Conservation (phyloP, 164 flowering plant genomes). For the Annona squamosa region DNA sequence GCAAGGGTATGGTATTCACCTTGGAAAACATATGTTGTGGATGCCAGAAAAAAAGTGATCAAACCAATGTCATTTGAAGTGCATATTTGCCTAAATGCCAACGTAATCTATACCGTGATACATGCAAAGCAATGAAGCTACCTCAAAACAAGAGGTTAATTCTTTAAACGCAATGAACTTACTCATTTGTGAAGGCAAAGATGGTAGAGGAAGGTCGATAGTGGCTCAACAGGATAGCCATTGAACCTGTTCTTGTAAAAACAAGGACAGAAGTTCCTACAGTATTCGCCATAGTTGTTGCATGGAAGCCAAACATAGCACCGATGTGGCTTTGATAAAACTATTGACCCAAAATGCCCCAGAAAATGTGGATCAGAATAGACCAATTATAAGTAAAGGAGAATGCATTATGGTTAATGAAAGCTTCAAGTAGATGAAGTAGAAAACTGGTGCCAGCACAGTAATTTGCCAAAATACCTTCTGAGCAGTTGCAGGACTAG, state of each 20-base stretch:
- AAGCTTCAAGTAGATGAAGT: not conserved
- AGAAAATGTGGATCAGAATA: not conserved
- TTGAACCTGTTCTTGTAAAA: constrained; percentile 92
- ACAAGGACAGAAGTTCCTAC: constrained; percentile 81
- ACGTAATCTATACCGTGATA: not conserved
- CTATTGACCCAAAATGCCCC: constrained; percentile 2
- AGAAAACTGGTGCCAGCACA: too few relatives aligned
- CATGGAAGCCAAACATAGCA: constrained; percentile 88
- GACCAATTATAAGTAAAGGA: not conserved
- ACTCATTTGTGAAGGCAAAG: constrained; percentile 95
- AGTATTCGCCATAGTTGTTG: constrained; percentile 90
- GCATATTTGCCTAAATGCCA: not conserved
- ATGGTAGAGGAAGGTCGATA: constrained; percentile 72
- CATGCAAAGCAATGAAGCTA: not conserved
- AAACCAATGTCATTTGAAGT: not conserved
- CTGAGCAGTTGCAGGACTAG: constrained; percentile 24
- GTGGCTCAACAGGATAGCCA: constrained; percentile 86
- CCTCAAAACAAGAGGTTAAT: not conserved
- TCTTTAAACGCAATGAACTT: constrained; percentile 23
- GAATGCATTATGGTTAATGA: not conserved
- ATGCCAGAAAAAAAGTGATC: not conserved
- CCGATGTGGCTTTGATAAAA: constrained; percentile 77
- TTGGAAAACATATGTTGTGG: not conserved
- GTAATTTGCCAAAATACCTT: constrained; percentile 31
- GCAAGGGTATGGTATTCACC: not conserved